Conservation (phyloP, 805 yeast species). For the Zygoascus ofunaensis region DNA sequence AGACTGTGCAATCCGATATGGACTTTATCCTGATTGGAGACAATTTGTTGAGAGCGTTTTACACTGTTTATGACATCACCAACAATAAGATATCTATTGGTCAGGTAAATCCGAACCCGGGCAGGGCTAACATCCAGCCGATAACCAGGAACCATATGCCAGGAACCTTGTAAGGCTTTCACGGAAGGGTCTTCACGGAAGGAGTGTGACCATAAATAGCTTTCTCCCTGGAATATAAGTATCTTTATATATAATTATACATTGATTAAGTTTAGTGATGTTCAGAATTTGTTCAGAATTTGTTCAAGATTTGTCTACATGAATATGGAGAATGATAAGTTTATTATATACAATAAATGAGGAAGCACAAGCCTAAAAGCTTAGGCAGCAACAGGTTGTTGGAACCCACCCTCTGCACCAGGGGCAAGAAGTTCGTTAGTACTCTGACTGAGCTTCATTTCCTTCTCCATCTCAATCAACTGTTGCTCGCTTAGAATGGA, state of each 20-base stretch:
- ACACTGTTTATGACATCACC: constrained; percentile 55
- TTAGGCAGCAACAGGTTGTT: constrained; percentile 22
- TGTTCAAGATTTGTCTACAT: too few species aligned
- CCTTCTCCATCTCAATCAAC: constrained; percentile 87
- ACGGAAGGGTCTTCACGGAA: background rate
- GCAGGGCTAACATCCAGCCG: constrained; percentile 9
- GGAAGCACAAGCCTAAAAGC: too few species aligned
- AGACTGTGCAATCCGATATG: constrained; percentile 25
- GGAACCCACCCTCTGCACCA: constrained; percentile 30
- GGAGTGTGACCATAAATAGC: background rate
- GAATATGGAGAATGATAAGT: too few species aligned
- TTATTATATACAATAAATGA: too few species aligned
- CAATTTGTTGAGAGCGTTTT: constrained; percentile 48
- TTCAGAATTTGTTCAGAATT: too few species aligned
- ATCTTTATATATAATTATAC: too few species aligned
- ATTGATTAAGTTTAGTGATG: too few species aligned
- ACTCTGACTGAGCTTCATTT: constrained; percentile 45
- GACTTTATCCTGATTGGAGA: constrained; percentile 48
- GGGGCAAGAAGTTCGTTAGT: constrained; percentile 28
- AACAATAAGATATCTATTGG: constrained; percentile 47
- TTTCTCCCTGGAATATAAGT: too few species aligned
- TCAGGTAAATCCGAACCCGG: constrained; percentile 27
- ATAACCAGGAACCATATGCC: constrained; percentile 13
- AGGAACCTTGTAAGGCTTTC: constrained; percentile 6
- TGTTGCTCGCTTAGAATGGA: constrained; percentile 89